phyloP scores from a whole-genome alignment of 768 basidiomycete genomes.

The Naematelia encephala region DNA sequence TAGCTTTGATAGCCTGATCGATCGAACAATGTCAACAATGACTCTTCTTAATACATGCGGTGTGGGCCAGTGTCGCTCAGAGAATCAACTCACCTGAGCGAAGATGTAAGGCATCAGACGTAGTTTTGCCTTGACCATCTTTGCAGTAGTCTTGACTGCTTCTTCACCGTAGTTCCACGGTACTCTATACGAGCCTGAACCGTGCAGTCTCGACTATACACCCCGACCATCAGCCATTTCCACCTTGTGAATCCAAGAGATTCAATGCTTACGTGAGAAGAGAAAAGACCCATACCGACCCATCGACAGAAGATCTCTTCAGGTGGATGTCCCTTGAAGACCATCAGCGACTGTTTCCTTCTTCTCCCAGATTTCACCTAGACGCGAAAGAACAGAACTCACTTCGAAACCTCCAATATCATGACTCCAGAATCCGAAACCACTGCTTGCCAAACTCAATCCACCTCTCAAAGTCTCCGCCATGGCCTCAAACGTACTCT shows the following conservation, averaged over 20 bases:
- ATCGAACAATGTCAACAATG: not conserved
- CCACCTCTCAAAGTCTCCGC: conserved; percentile 66
- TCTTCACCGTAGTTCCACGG: conserved; percentile 70
- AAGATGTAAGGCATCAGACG: conserved; percentile 70
- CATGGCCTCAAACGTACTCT: conserved; percentile 75
- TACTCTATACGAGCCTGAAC: conserved; percentile 69
- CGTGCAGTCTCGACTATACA: conserved; percentile 71
- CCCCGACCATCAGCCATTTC: conserved; percentile 7
- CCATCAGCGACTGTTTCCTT: not conserved
- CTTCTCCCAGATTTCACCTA: too few species aligned
- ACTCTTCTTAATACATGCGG: too few species aligned
- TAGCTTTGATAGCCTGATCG: conserved; percentile 50
- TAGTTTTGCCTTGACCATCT: conserved; percentile 63
- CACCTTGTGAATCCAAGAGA: too few species aligned
- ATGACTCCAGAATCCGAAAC: conserved; percentile 69
- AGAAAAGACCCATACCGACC: conserved; percentile 73
- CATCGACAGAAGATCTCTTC: conserved; percentile 70
- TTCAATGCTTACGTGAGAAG: too few species aligned
- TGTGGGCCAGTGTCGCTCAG: too few species aligned
- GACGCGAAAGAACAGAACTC: too few species aligned
- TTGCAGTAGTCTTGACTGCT: conserved; percentile 52
- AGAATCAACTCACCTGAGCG: too few species aligned
- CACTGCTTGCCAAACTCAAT: conserved; percentile 64
- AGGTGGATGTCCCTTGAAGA: conserved; percentile 65
- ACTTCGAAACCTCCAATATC: conserved; percentile 74